Percentiles rank a stretch among this genome's conserved stretches.
Evolutionary conservation across 352 stramenopile species (phyloP).

Genomic region (Plasmopara viticola): DNA sequence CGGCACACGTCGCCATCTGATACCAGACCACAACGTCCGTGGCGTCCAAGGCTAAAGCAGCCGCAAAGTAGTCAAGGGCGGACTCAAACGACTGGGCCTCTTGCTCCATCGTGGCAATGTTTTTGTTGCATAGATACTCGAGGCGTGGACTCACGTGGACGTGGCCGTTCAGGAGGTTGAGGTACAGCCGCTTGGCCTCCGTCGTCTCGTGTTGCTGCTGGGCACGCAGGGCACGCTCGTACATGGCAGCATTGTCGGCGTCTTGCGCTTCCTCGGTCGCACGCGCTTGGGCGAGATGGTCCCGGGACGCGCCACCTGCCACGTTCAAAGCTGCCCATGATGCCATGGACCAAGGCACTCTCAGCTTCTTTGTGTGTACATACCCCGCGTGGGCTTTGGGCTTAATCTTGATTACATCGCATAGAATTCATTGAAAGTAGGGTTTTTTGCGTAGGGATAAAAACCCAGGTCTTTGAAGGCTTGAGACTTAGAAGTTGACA

Average conservation of each 20-base stretch:
- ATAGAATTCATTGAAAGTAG: too few relatives aligned
- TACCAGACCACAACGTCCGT: constrained; percentile 76
- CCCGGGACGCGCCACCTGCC: constrained; percentile 18
- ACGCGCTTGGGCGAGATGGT: constrained; percentile 12
- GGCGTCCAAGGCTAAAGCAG: constrained; percentile 47
- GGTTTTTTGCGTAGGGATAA: too few relatives aligned
- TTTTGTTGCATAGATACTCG: constrained; percentile 69
- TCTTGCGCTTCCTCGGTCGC: constrained; percentile 68
- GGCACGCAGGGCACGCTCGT: constrained; percentile 57
- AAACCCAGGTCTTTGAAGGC: too few relatives aligned
- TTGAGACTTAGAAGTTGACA: too few relatives aligned
- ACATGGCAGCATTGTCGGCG: constrained; percentile 46
- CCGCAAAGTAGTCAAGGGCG: constrained; percentile 42
- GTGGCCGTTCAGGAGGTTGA: constrained; percentile 22
- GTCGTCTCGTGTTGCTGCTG: constrained; percentile 50
- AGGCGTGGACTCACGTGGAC: constrained; percentile 34
- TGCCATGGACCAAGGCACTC: constrained; percentile 15
- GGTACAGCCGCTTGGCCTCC: constrained; percentile 36
- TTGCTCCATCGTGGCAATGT: constrained; percentile 49
- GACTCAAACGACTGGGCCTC: constrained; percentile 34
- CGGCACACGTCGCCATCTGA: constrained; percentile 51
- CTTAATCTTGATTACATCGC: too few relatives aligned
- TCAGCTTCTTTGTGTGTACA: neutral
- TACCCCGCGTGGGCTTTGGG: neutral
- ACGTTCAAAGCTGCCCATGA: constrained; percentile 70